Base-by-base conservation (phyloP, 2,329 filamentous ascomycete species). In the Rhynchosporium graminicola region DNA sequence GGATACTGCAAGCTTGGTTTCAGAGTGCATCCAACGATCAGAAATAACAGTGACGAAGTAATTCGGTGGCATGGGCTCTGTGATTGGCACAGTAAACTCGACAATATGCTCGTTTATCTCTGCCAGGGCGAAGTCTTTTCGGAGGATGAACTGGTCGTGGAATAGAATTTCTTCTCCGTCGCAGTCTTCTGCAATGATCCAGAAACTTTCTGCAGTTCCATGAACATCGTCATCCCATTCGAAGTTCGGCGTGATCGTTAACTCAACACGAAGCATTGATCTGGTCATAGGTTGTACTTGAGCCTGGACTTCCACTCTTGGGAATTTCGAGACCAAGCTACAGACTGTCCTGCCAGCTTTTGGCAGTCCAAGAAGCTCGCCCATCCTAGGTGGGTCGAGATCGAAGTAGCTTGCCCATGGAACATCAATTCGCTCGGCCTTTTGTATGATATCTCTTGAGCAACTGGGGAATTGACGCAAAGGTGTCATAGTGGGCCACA, bases 401-500 rank as follows among this genome's bases (percentile, higher is more conserved):
- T 97, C 95, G 72, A 98, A 97, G 78, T 97, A 99, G 75, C 85
- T 96, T 64, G 82, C 84, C 92, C 94, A 99, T 1, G 91, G 88
- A 26, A 98, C 93, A 69, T 97, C 93, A 65, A 98, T 96, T 69
- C 93, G 86, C 79, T 99, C 95, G 3, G 93, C 89, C 77, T 98
- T 98, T 68, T 91, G 87, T 55, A 98, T 80, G 59, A 98, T 91
- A 63, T 98, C 94, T 46, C 87, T 82, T 3, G 93, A 87, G 72
- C 92, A 97, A 45, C 80, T 79, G 3, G 89, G 85, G 73, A 99
- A 99, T 73, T 99, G 95, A 59, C 95, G 87, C 38, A 99, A 81
- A 10, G 96, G 95, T 43, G 92, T 91, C 95, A 98, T 99, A 5
- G 94, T 98, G 13, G 94, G 93, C 95, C 95, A 99, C 96, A 99